phyloP scores from a whole-genome alignment of 2,329 filamentous ascomycete species.

The Tolypocladium ophioglossoides region DNA sequence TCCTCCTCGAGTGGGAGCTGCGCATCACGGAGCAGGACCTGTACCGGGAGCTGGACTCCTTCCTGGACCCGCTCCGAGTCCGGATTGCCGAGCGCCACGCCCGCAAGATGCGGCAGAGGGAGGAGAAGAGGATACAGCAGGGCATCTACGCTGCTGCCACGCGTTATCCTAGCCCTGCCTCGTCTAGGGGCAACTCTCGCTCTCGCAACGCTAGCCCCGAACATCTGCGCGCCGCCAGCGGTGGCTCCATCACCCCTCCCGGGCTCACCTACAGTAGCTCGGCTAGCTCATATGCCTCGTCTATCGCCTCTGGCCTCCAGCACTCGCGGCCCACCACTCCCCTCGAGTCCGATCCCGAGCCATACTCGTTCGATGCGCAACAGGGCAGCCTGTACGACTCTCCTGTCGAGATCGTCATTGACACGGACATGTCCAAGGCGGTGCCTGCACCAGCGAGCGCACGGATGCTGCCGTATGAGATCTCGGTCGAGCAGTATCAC shows the following conservation, averaged over 20 bases:
- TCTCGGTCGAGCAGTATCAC: slow-evolving; percentile 40
- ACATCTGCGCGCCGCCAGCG: slow-evolving; percentile 26
- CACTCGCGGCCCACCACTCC: slow-evolving; percentile 43
- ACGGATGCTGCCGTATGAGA: slow-evolving; percentile 43
- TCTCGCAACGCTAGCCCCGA: slow-evolving; percentile 30
- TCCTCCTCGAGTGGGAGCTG: slow-evolving; percentile 89
- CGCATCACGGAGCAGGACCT: slow-evolving; percentile 78
- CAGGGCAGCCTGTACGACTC: slow-evolving; percentile 37
- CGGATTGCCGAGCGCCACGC: slow-evolving; percentile 41
- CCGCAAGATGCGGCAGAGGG: slow-evolving; percentile 38
- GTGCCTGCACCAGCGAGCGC: slow-evolving; percentile 14
- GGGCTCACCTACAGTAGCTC: slow-evolving; percentile 39
- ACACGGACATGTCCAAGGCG: slow-evolving; percentile 27
- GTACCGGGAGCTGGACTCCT: slow-evolving; percentile 75
- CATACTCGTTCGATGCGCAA: slow-evolving; percentile 28
- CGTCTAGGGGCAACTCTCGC: slow-evolving; percentile 32
- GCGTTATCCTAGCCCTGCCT: slow-evolving; percentile 34
- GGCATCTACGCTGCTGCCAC: slow-evolving; percentile 23
- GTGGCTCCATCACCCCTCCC: slow-evolving; percentile 31
- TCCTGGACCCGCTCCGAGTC: slow-evolving; percentile 73
- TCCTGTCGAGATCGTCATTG: slow-evolving; percentile 34
- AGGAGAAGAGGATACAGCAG: slow-evolving; percentile 32
- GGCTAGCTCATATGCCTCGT: slow-evolving; percentile 38
- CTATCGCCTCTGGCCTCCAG: slow-evolving; percentile 35
- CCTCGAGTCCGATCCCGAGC: slow-evolving; percentile 31